Percentiles rank a stretch among this genome's conserved stretches.
Evolutionary conservation across 192 early-diverging fungal species (phyloP).

Genomic region (Podila clonocystis): DNA sequence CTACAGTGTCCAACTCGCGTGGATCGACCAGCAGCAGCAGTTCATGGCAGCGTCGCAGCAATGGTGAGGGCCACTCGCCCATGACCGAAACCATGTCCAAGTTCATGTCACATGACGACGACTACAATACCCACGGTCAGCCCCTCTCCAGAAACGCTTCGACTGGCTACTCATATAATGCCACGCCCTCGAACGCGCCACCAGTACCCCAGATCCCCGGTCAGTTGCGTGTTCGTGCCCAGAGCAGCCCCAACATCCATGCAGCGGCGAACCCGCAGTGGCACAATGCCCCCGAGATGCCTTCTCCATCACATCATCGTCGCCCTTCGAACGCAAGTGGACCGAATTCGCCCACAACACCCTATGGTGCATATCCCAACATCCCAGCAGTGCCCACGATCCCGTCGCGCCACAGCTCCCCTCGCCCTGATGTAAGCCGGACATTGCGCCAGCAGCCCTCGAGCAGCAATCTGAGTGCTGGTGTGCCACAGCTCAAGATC

Average conservation of each 20-base stretch:
- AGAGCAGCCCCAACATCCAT: conserved; percentile 69
- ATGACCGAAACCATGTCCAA: conserved; percentile 63
- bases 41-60: conserved; percentile 56
- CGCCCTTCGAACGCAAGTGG: conserved; percentile 48
- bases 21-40: conserved; percentile 51
- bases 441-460: conserved; percentile 43
- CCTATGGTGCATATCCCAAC: conserved; percentile 24
- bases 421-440: conserved; percentile 36
- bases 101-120: conserved; percentile 58
- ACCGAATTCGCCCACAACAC: conserved; percentile 32
- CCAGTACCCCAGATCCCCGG: conserved; percentile 50
- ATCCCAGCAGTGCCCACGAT: conserved; percentile 34
- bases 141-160: conserved; percentile 48
- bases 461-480: conserved; percentile 46
- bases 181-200: conserved; percentile 25
- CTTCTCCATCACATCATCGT: conserved; percentile 34
- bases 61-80: conserved; percentile 56
- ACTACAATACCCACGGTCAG: conserved; percentile 45
- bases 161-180: conserved; percentile 45
- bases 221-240: conserved; percentile 60
- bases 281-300: conserved; percentile 49
- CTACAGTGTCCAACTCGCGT: conserved; percentile 58
- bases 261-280: conserved; percentile 44
- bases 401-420: conserved; percentile 36
- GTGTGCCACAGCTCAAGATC: conserved; percentile 74